Conservation (phyloP, 768 basidiomycete genomes). For the Lactarius sanguifluus region DNA sequence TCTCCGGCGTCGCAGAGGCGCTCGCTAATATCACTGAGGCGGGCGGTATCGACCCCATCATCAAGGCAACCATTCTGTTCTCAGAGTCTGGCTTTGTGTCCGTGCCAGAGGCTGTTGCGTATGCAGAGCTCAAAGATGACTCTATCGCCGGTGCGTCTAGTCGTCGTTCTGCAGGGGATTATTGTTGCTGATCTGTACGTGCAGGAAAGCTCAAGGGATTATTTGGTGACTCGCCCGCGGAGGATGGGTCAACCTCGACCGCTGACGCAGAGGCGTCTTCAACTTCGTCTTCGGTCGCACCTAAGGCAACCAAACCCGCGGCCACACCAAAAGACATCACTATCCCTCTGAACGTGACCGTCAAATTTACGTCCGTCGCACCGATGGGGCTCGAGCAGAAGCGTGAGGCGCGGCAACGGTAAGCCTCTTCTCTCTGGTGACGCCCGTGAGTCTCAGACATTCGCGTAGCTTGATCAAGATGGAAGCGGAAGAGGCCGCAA, state of each 20-base stretch:
- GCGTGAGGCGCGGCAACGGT: conserved; percentile 71
- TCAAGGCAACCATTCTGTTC: conserved; percentile 81
- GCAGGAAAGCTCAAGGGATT: conserved; percentile 84
- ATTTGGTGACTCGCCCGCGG: conserved; percentile 57
- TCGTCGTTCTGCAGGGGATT: not conserved
- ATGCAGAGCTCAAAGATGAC: conserved; percentile 80
- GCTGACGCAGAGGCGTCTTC: conserved; percentile 36
- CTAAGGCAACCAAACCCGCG: conserved; percentile 32
- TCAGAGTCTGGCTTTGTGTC: conserved; percentile 87
- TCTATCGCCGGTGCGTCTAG: conserved; percentile 60
- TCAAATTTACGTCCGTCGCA: conserved; percentile 62
- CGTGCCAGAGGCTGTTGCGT: conserved; percentile 74
- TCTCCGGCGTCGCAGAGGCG: conserved; percentile 73
- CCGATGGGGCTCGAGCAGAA: conserved; percentile 82
- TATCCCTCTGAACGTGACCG: conserved; percentile 63
- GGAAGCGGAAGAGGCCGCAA: conserved; percentile 73
- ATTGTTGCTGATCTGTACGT: conserved; percentile 17
- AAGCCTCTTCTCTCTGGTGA: conserved; percentile 31
- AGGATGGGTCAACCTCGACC: conserved; percentile 39
- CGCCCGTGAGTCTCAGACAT: not conserved
- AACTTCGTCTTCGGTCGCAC: conserved; percentile 30
- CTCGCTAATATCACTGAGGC: conserved; percentile 80
- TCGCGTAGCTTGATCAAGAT: conserved; percentile 68
- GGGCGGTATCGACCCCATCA: conserved; percentile 76
- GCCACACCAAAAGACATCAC: conserved; percentile 53